Base-by-base conservation (phyloP, 2,329 filamentous ascomycete genomes). In the Fusarium sp. region DNA sequence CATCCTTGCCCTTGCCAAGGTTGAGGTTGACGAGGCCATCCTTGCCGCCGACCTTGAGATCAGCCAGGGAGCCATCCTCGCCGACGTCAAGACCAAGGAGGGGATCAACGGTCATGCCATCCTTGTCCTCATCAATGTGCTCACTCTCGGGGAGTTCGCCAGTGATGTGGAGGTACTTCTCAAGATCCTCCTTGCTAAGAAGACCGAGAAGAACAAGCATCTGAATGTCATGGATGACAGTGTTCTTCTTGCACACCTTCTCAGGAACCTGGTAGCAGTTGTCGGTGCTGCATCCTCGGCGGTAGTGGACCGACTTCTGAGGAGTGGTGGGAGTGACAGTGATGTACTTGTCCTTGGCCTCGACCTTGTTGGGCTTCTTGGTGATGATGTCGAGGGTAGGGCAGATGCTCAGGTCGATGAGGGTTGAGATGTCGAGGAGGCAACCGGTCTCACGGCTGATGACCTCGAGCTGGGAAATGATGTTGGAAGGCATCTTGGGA, bases 341-440 rank as follows among this genome's bases (percentile, higher is more conserved):
- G 57, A 78, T 66, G 67, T 69, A 66, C 40, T 76, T 69, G 27
- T 72, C 63, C 63, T 76, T 72, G 42, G 68, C 22, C 67, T 73
- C 67, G 45, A 74, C 65, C 63, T 67, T 68, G 68, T 74, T 63
- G 52, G 66, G 67, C 40, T 57, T 62, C 34, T 70, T 56, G 38
- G 71, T 67, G 52, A 67, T 64, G 67, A 78, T 62, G 47, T 76
- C 66, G 63, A 78, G 68, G 27, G 65, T 74, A 56, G 74, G 69
- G 72, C 76, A 78, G 54, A 72, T 37, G 61, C 57, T 64, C 47
- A 71, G 60, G 54, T 77, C 68, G 52, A 78, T 57, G 22, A 78
- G 47, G 40, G 74, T 65, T 14, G 74, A 62, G 52, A 78, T 60
- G 66, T 78, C 76, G 29, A 78, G 31, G 40, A 74, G 52, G 52